phyloP scores from a whole-genome alignment of 1,139 yeast genomes.

The Geotrichum macrosporum region DNA sequence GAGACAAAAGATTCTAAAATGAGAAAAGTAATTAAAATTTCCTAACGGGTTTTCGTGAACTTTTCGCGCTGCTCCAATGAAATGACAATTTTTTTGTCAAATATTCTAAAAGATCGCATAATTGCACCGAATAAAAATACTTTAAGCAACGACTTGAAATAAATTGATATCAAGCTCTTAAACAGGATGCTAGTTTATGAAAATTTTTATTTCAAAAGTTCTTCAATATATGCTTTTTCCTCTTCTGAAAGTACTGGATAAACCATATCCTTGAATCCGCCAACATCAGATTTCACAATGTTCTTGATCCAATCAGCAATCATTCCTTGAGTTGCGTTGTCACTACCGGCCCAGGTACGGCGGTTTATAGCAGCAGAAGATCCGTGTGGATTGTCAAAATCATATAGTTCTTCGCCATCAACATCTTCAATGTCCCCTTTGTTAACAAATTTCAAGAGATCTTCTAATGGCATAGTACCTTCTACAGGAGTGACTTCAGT shows the following conservation, averaged over 20 bases:
- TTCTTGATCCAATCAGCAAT: conserved; percentile 61
- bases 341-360: conserved; percentile 24
- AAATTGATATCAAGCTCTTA: too few species aligned
- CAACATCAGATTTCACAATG: conserved; percentile 51
- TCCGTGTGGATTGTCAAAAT: conserved; percentile 2
- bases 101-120: too few species aligned
- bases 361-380: conserved; percentile 2
- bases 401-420: conserved; percentile 38
- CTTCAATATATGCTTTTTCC: conserved; percentile 49
- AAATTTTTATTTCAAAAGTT: conserved; percentile 1
- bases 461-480: conserved; percentile 19
- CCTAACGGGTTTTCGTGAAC: conserved; percentile 6
- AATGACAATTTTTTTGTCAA: too few species aligned
- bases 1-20: too few species aligned
- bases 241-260: conserved; percentile 44
- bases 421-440: conserved; percentile 28
- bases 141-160: too few species aligned
- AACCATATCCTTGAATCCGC: conserved; percentile 46
- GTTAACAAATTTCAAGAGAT: conserved; percentile 32
- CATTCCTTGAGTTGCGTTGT: conserved; percentile 38
- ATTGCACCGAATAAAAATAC: too few species aligned
- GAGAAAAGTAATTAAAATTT: background rate
- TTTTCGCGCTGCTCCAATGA: conserved; percentile 1
- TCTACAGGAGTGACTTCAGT: conserved; percentile 14
- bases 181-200: background rate